Base-by-base conservation (phyloP, 805 yeast genomes). In the Candida silvicultrix region DNA sequence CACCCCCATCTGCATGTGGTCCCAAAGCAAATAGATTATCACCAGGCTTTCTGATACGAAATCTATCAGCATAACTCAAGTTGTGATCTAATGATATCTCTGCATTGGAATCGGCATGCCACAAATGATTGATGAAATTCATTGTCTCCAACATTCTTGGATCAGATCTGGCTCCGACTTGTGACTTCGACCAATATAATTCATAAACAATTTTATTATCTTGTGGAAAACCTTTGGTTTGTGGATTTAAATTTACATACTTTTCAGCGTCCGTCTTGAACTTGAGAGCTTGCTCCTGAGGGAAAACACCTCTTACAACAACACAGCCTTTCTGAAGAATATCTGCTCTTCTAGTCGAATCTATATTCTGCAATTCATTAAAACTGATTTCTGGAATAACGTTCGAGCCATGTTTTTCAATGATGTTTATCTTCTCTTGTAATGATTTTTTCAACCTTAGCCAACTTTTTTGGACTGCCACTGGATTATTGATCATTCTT, bases 1-100 rank as follows among this genome's bases (percentile, higher is more conserved):
- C 63, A 14, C 73, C 68, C n/a, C 69, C 60, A 48, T 72, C 76
- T n/a, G 62, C 54, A 44, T 72, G 76, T 20, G 69, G 64, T 28
- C 66, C 68, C 37, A 71, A 58, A 5, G 69, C 46, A 23, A 45
- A 42, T 25, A 58, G 51, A 19, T 48, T 50, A 28, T 59, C 63
- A 8, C 75, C 75, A 0, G 75, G 72, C 11, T 56, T 55, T 39
- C 75, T 57, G 38, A 71, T 66, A 43, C 75, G 56, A 32, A 70
- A 55, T 19, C 74, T 54, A 52, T 72, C 76, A n/a, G 72, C 73
- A 50, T 72, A 72, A 14, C 64, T 58, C 18, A 71, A 55, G 35
- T 66, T 64, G 11, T 63, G 56, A 12, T 56, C 58, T 40, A 64
- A 52, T 37, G 68, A 66, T 16, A 69, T 49, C 14, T 55, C 55